Evolutionary conservation across 1,284 basidiomycete genomes (phyloP).

Genomic region (Schizophyllum amplum): DNA sequence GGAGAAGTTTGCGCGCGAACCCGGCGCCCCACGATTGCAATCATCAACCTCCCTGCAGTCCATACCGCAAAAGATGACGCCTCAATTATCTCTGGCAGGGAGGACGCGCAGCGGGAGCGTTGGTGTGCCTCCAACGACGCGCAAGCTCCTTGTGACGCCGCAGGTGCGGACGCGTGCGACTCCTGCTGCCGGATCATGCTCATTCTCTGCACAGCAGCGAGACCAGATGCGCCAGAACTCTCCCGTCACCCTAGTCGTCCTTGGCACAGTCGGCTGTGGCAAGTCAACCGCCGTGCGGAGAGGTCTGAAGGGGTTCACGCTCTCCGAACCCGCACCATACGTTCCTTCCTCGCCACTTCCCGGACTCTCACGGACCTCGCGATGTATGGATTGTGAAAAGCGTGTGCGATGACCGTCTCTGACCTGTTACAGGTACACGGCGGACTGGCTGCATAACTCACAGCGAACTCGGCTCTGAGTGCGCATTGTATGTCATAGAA

Average conservation of each 20-base stretch:
- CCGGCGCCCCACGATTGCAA: conserved; percentile 22
- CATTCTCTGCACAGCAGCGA: conserved; percentile 9
- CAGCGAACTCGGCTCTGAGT: conserved; percentile 27
- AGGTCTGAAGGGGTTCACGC: conserved; percentile 51
- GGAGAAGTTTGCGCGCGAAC: not conserved
- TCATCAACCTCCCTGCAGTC: conserved; percentile 34
- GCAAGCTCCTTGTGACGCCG: conserved; percentile 32
- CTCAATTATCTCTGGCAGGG: conserved; percentile 21
- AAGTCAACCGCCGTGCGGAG: conserved; percentile 65
- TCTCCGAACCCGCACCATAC: conserved; percentile 37
- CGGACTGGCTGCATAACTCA: conserved; percentile 37
- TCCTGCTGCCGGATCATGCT: conserved; percentile 1
- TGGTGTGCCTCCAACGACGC: conserved; percentile 30
- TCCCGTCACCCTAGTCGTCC: conserved; percentile 50
- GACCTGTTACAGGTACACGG: conserved; percentile 32
- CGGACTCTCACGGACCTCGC: not conserved
- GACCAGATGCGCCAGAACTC: conserved; percentile 12
- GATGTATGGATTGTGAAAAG: too few species aligned
- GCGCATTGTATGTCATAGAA: conserved; percentile 47
- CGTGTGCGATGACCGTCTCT: conserved; percentile 18
- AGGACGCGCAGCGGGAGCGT: conserved; percentile 52
- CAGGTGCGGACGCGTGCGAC: conserved; percentile 12
- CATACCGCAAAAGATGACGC: conserved; percentile 22
- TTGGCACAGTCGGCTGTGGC: conserved; percentile 63
- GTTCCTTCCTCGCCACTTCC: conserved; percentile 9